Evolutionary conservation across 805 yeast species (phyloP).

Genomic region (Citeromyces nyonsensis): DNA sequence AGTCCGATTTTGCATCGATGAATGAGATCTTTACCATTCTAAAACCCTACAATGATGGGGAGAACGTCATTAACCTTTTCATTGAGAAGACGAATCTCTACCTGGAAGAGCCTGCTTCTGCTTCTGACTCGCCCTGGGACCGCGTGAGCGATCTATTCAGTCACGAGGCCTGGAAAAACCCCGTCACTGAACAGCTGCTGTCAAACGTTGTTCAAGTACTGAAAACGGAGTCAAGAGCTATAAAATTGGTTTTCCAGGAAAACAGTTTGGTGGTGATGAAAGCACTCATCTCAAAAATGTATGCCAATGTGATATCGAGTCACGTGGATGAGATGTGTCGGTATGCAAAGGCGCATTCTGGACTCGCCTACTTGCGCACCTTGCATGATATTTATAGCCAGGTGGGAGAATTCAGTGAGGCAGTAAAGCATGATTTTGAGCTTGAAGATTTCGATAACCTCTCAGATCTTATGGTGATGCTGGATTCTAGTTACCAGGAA

Average conservation of each 20-base stretch:
- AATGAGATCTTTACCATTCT: slow-evolving; percentile 62
- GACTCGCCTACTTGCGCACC: too few species aligned
- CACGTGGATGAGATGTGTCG: too few species aligned
- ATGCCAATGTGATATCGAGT: too few species aligned
- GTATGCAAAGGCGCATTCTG: too few species aligned
- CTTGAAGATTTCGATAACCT: slow-evolving; percentile 12
- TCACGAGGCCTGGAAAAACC: slow-evolving; percentile 33
- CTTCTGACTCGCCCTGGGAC: slow-evolving; percentile 12
- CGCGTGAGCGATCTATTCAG: slow-evolving; percentile 14
- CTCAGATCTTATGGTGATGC: slow-evolving; percentile 23
- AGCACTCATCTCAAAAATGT: too few species aligned
- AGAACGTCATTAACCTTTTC: slow-evolving; percentile 67
- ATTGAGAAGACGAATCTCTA: slow-evolving; percentile 21
- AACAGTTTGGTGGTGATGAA: too few species aligned
- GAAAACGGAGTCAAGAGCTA: slow-evolving; percentile 57
- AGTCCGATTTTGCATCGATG: slow-evolving; percentile 55
- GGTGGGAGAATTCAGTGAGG: too few species aligned
- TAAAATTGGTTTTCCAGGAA: slow-evolving; percentile 48
- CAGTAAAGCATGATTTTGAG: too few species aligned
- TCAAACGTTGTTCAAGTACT: slow-evolving; percentile 44
- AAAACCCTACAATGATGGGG: slow-evolving; percentile 73
- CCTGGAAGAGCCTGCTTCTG: too few species aligned
- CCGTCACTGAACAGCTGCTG: slow-evolving; percentile 37
- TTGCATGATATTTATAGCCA: too few species aligned
- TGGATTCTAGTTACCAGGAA: slow-evolving; percentile 65